Evolutionary conservation across 148 eudicot species (phyloP), one percentile per base, ranked within the genome.

Genomic region (Bassia scoparia): DNA sequence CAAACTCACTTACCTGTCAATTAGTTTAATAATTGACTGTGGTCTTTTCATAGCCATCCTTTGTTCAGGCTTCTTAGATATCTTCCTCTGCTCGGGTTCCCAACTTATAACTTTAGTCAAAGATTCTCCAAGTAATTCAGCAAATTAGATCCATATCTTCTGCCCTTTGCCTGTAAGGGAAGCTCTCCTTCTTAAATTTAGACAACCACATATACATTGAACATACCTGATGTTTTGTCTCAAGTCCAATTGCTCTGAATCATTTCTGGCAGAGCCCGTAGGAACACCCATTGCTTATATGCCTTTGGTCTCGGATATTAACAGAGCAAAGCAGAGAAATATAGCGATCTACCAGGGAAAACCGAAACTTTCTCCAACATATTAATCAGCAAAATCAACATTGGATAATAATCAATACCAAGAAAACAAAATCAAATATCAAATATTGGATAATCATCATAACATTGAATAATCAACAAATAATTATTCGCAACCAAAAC

Each of bases 241-340:
- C 98, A 73, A 94, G 83, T 89, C 98, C 85, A 94, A 81, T 58
- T 91, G 87, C 83, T 94, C 98, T n/a, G 93, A n/a, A 71, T 94
- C 98, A 84, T 85, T 94, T 55, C 79, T 81, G 68, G 98, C 98
- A 75, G 98, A 84, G 67, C 79, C 68, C 62, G 64, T 87, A 27
- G 98, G 98, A 79, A 94, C 82, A 65, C 98, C 98, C 98, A 94
- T 91, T 38, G 97, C 97, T n/a, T 61, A 94, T 86, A 80, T 31
- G 96, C 96, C 83, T 89, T 94, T 33, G 98, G 68, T 94, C 98
- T 55, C 98, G 82, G 37, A 94, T 89, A 68, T 94, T 94, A 52
- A 89, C 97, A 1, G 98, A 53, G 98, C 97, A 87, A 94, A 94
- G 83, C 98, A 94, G 78, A 94, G n/a, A 94, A 79, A 91, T 87